phyloP scores from a whole-genome alignment of 2,329 filamentous ascomycete genomes.

The Diaporthe sp. region DNA sequence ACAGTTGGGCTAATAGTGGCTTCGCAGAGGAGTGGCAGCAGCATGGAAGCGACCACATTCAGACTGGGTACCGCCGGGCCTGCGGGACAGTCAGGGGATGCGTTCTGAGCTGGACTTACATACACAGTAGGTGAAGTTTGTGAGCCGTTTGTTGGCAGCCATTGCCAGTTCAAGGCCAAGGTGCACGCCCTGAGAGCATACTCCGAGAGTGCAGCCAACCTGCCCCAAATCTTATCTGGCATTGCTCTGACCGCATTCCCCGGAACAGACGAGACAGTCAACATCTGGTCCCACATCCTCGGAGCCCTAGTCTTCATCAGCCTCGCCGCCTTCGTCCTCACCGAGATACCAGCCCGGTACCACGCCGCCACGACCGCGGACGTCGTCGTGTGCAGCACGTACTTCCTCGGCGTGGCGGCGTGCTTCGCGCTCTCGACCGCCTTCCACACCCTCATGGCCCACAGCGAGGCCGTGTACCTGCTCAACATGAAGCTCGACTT shows the following conservation, averaged over 20 bases:
- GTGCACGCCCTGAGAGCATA: too few relatives aligned
- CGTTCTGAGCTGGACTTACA: conserved; percentile 44
- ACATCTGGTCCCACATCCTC: conserved; percentile 60
- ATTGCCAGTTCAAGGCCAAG: too few relatives aligned
- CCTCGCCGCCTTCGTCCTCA: conserved; percentile 53
- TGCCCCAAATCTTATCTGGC: too few relatives aligned
- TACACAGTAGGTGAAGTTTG: conserved; percentile 41
- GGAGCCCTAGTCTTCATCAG: conserved; percentile 55
- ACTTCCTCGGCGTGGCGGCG: conserved; percentile 57
- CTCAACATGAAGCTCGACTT: conserved; percentile 72
- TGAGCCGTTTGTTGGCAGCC: neutral
- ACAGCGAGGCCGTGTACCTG: conserved; percentile 61
- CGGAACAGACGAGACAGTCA: conserved; percentile 49
- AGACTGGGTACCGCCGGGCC: conserved; percentile 48
- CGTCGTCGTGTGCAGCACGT: conserved; percentile 56
- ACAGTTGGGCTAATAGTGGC: neutral
- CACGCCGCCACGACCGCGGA: conserved; percentile 51
- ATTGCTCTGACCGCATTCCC: neutral
- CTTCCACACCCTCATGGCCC: conserved; percentile 69
- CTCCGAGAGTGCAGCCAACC: too few relatives aligned
- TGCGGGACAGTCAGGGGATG: conserved; percentile 44
- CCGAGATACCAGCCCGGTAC: conserved; percentile 52
- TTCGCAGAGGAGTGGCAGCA: conserved; percentile 37
- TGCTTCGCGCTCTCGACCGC: conserved; percentile 63
- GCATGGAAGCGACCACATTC: conserved; percentile 52